Evolutionary conservation across 2,329 filamentous ascomycete species (phyloP), one percentile per base, ranked within the genome.

Genomic region (Neopestalotiopsis clavispora): DNA sequence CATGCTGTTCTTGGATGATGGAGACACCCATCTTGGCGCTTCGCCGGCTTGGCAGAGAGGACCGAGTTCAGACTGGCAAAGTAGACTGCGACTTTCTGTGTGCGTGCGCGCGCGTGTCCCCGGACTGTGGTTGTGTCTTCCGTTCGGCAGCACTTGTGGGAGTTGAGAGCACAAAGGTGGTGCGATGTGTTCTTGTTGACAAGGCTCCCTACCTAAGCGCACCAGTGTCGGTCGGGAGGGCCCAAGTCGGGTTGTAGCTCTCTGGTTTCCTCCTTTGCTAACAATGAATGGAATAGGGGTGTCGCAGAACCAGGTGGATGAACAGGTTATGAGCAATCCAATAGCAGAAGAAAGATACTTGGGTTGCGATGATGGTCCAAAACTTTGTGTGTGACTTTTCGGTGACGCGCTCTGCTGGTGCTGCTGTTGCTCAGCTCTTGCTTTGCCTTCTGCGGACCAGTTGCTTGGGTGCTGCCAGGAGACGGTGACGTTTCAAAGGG

Each of bases 1-100:
- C 90, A 75, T 91, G 91, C 86, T 97, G 94, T 77, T 94, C 90
- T 78, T 94, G 90, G 78, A 97, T 92, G 76, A 95, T 89, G 73
- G 94, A 97, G 81, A 92, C 85, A 76, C 90, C 92, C 94, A 97
- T 97, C 76, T 81, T 90, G 85, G 81, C 80, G 79, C 71, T 70
- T 71, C 69, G 72, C 72, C 69, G 66, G 69, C 70, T 69, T 63
- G 63, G 68, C 67, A 67, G 57, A 28, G 28, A 30, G 65, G 42
- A 38, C 34, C 23, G 61, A 49, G 34, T 52, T 65, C 67, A n/a
- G 10, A 23, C 57, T 30, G 23, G 7, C 4, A 14, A 2, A 30
- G 20, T 56, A 56, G 23, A 28, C 13, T 5, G 17, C 30, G 9
- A 9, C 23, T 10, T 34, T 28, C 23, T 59, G 57, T 59, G 57